A percentile compares a stretch with the other conserved stretches of the same genome.
Conservation (phyloP, 2,329 filamentous ascomycete genomes). For the Scorias spongiosa region DNA sequence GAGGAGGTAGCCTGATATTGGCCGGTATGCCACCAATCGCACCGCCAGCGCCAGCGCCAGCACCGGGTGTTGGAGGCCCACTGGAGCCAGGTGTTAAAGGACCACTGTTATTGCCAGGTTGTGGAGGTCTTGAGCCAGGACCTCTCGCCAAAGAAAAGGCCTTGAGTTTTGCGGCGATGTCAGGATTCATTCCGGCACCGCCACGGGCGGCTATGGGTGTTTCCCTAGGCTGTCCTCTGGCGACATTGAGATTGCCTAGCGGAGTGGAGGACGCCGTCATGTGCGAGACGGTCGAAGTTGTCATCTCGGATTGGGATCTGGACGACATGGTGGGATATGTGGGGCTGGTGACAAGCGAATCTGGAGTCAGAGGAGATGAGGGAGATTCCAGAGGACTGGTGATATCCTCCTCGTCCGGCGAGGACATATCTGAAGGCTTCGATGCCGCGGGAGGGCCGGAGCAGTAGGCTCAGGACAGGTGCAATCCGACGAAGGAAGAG, state of each 20-base stretch:
- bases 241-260: conserved; percentile 59
- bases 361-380: conserved; percentile 3
- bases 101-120: conserved; percentile 4
- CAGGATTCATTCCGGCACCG: conserved; percentile 32
- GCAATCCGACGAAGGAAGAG: too few species aligned
- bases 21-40: conserved; percentile 22
- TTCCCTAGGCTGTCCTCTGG: conserved; percentile 36
- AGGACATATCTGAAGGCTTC: conserved; percentile 1
- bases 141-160: conserved; percentile 52
- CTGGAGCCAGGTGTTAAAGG: conserved; percentile 5
- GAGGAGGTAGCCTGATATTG: conserved; percentile 28
- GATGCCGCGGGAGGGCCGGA: too few species aligned
- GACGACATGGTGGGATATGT: conserved; percentile 35
- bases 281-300: conserved; percentile 37
- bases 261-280: conserved; percentile 80
- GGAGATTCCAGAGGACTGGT: conserved; percentile 3
- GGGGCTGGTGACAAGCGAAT: neutral
- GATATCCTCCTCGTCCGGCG: neutral
- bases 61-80: conserved; percentile 5
- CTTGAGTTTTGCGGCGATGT: conserved; percentile 55
- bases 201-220: conserved; percentile 29
- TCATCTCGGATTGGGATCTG: conserved; percentile 36
- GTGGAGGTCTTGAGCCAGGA: conserved; percentile 21
- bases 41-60: conserved; percentile 17
- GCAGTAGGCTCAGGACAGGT: too few species aligned